Conservation (phyloP, 805 yeast genomes). For the Kregervanrija pseudodelftensis region DNA sequence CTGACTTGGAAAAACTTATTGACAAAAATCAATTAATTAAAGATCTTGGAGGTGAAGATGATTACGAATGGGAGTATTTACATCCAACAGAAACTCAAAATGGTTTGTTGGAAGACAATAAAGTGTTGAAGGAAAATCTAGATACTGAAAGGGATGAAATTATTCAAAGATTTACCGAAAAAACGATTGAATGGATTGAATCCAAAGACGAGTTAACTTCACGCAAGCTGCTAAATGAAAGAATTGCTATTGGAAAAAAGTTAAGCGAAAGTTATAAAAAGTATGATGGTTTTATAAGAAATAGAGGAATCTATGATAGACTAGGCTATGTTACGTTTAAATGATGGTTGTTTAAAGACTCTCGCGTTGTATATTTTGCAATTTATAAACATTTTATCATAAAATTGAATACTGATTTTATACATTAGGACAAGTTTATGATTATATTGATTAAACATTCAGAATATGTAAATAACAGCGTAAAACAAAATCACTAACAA, state of each 20-base stretch:
- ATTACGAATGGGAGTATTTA: conserved; percentile 49
- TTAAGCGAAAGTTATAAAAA: conserved; percentile 57
- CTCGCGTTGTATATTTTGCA: not conserved
- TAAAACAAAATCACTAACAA: not conserved
- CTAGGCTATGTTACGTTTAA: conserved; percentile 37
- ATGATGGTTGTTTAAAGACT: not conserved
- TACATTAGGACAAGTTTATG: not conserved
- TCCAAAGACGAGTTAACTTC: conserved; percentile 45
- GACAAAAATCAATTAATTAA: conserved; percentile 55
- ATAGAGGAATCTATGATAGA: conserved; percentile 74
- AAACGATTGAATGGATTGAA: conserved; percentile 77
- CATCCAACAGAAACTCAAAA: conserved; percentile 58
- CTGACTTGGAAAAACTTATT: conserved; percentile 62
- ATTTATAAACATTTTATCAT: not conserved
- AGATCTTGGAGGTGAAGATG: conserved; percentile 69
- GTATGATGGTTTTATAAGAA: conserved; percentile 77
- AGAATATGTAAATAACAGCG: not conserved
- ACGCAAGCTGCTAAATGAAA: conserved; percentile 42
- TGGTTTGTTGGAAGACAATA: conserved; percentile 36
- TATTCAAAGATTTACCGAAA: conserved; percentile 45
- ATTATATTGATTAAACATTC: not conserved
- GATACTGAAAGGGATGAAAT: conserved; percentile 47
- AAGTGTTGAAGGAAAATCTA: conserved; percentile 36
- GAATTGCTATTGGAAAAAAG: conserved; percentile 42
- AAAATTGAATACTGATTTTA: not conserved